A percentile compares a stretch with the other conserved stretches of the same genome.
Conservation (phyloP, 371 early-diverging fungal species). For the Syncephalis plumigaleata region DNA sequence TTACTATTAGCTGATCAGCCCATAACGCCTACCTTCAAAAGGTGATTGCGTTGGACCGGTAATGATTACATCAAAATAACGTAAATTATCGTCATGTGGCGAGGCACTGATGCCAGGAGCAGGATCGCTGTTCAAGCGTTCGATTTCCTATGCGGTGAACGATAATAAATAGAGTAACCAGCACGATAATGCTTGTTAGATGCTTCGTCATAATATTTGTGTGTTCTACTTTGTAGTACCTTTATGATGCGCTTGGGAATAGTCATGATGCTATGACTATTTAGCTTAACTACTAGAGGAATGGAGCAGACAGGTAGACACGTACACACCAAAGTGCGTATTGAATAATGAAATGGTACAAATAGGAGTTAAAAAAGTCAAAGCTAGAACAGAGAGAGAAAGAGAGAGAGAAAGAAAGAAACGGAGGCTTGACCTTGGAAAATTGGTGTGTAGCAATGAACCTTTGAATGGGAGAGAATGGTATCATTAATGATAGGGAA, state of each 20-base stretch:
- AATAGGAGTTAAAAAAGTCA: no score
- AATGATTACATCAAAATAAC: conserved; percentile 96
- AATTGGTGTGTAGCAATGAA: no score
- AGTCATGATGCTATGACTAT: conserved; percentile 20
- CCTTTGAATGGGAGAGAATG: no score
- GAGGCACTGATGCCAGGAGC: conserved; percentile 89
- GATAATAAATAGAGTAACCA: not conserved
- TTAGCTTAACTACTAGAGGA: not conserved
- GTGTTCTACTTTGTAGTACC: conserved; percentile 15
- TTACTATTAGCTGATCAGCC: no score
- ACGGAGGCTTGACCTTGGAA: no score
- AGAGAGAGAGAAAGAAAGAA: no score
- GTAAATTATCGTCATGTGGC: conserved; percentile 87
- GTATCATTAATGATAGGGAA: no score
- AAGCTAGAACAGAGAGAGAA: no score
- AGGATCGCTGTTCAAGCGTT: conserved; percentile 84
- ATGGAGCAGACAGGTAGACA: no score
- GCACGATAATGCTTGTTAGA: not conserved
- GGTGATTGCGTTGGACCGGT: conserved; percentile 93
- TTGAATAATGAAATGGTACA: no score
- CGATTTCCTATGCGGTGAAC: conserved; percentile 66
- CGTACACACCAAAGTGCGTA: no score
- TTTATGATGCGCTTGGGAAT: conserved; percentile 68
- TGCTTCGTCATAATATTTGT: not conserved
- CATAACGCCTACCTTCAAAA: conserved; percentile 96